Evolutionary conservation across 2,329 filamentous ascomycete genomes (phyloP).

Genomic region (Paraconiothyrium sp.): DNA sequence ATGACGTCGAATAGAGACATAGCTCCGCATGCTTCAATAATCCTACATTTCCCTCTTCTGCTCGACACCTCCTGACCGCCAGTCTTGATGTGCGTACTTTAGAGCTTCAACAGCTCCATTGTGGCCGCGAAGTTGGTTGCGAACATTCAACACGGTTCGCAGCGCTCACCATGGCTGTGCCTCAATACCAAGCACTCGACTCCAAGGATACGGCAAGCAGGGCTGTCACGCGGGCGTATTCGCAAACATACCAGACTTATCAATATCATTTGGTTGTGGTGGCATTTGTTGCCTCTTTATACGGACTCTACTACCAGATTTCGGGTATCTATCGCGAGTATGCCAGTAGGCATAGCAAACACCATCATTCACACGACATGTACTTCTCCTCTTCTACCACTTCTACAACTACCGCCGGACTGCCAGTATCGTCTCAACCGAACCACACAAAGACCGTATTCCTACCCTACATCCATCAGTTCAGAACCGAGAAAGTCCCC

Average conservation of each 20-base stretch:
- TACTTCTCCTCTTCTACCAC: neutral
- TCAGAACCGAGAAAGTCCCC: constrained; percentile 36
- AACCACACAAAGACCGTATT: constrained; percentile 40
- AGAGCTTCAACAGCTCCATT: constrained; percentile 14
- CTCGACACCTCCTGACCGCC: constrained; percentile 3
- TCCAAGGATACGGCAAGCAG: neutral
- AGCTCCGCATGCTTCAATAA: constrained; percentile 13
- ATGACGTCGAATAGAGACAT: constrained; percentile 8
- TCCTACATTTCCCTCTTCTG: constrained; percentile 6
- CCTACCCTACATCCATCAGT: constrained; percentile 42
- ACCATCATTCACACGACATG: constrained; percentile 4
- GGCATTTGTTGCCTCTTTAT: constrained; percentile 6
- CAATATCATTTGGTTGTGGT: constrained; percentile 7
- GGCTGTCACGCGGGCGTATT: constrained; percentile 5
- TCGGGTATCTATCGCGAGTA: constrained; percentile 7
- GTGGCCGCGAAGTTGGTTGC: neutral
- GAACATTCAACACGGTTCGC: constrained; percentile 7
- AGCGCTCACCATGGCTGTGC: constrained; percentile 9
- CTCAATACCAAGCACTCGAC: neutral
- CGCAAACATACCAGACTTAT: constrained; percentile 1
- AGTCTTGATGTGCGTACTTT: neutral
- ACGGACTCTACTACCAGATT: constrained; percentile 9
- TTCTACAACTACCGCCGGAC: neutral
- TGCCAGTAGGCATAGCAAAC: constrained; percentile 8
- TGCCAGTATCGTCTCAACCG: constrained; percentile 4